phyloP scores from a whole-genome alignment of 108 stramenopile species.

The Skeletonema potamos region DNA sequence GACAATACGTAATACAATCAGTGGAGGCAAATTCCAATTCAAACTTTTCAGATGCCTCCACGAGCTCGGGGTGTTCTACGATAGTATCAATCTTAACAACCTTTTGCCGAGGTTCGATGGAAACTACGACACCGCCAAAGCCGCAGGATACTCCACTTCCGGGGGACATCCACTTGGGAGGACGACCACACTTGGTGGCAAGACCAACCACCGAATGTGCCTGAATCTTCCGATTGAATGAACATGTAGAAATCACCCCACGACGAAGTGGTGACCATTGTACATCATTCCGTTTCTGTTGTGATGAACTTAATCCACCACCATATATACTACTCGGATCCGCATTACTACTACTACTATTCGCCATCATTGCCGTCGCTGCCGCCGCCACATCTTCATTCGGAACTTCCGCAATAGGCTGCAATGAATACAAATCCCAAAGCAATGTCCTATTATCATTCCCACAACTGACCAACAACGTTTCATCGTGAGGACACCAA shows the following conservation, averaged over 20 bases:
- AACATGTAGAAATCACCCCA: conserved; percentile 88
- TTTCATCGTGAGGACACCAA: conserved; percentile 96
- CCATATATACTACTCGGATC: conserved; percentile 39
- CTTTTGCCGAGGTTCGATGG: conserved; percentile 37
- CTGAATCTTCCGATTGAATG: conserved; percentile 96
- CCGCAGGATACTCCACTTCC: conserved; percentile 84
- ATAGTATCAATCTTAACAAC: conserved; percentile 56
- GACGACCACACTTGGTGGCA: conserved; percentile 72
- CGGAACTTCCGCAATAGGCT: conserved; percentile 90
- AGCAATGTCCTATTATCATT: conserved; percentile 96
- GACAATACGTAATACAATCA: conserved; percentile 76
- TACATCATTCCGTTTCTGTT: conserved; percentile 81
- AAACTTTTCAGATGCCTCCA: conserved; percentile 57
- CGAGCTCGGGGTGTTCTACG: conserved; percentile 72
- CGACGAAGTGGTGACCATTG: conserved; percentile 91
- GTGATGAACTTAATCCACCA: conserved; percentile 66
- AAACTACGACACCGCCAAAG: conserved; percentile 89
- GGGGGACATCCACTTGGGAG: conserved; percentile 95
- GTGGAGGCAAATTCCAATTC: conserved; percentile 62
- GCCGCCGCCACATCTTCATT: conserved; percentile 43
- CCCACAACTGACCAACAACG: conserved; percentile 80
- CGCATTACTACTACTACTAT: neutral
- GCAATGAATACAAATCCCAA: conserved; percentile 90
- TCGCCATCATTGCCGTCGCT: neutral
- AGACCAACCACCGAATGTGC: conserved; percentile 82